Evolutionary conservation across 345 rosid species (phyloP).

Genomic region (Erysimum cheiranthoides): DNA sequence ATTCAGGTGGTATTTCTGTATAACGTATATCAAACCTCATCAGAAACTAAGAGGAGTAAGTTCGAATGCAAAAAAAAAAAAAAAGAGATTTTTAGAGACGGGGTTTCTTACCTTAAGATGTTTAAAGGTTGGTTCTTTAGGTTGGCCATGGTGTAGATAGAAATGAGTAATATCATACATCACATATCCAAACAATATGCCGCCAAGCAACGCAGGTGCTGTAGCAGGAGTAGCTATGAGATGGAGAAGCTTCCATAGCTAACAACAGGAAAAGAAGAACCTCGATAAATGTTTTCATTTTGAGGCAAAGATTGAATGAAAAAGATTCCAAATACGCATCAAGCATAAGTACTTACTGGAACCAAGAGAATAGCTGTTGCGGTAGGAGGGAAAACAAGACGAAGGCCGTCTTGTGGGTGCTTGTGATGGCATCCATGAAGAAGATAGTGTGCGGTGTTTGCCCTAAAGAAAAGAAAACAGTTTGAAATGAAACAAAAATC

Average conservation of each 20-base stretch:
- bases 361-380: conserved; percentile 70
- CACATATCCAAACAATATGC: conserved; percentile 71
- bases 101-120: conserved; percentile 58
- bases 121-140: conserved; percentile 50
- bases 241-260: conserved; percentile 63
- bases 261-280: background rate
- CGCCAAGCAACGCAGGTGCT: conserved; percentile 71
- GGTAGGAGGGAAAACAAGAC: conserved; percentile 90
- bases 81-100: background rate
- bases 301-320: conserved; percentile 9
- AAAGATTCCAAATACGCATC: conserved; percentile 5
- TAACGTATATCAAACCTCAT: conserved; percentile 32
- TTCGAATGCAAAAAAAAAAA: background rate
- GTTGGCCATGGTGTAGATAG: conserved; percentile 80
- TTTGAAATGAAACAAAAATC: background rate
- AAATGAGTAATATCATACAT: conserved; percentile 75
- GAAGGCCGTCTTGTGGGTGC: conserved; percentile 86
- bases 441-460: conserved; percentile 80
- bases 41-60: background rate
- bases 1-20: conserved; percentile 74
- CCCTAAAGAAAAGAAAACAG: conserved; percentile 48
- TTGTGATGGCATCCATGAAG: conserved; percentile 92
- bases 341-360: conserved; percentile 55
- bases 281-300: background rate
- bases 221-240: conserved; percentile 57